Base-by-base conservation (phyloP, 2,329 filamentous ascomycete genomes). In the Aspergillus aculeatinus region DNA sequence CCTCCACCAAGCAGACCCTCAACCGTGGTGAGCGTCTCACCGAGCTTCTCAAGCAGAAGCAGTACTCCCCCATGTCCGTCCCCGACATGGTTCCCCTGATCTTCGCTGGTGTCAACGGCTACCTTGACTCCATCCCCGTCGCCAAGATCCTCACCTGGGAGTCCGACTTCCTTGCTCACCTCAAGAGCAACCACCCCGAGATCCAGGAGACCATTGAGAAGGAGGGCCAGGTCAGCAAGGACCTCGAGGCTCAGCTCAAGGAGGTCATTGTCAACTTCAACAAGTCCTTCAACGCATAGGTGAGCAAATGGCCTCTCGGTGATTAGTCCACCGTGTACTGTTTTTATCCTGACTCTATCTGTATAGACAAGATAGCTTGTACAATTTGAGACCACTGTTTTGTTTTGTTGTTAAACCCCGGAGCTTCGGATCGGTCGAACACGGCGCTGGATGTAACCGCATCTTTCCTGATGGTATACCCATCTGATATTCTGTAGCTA, bases 11-110 rank as follows among this genome's bases (percentile, higher is more conserved):
- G 89, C 95, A 98, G 86, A 98, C 94, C 66, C 89, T 99, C 71
- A 89, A 79, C 85, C 93, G 95, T 89, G 95, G 95, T 91, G 94
- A 98, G 86, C 93, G 95, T 86, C 89, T 92, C 78, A 97, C 94
- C 72, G 94, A 98, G 88, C 91, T 97, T 70, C 90, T 97, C 76
- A 98, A 98, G 90, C 95, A 99, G 87, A 97, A 96, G 88, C 95
- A 99, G 85, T 99, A 98, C 87, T 89, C 87, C 51, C 95, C 95
- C 74, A 97, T 97, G 93, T 91, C 92, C 72, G 94, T 98, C 78
- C 95, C 96, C 86, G 94, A 99, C 86, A 98, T 98, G 94, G 95
- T 99, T 85, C 95, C 95, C 71, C 89, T 99, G 72, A 98, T 99
- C 87, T 99, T 87, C 83, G 94, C 95, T 70, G 95, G 95, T 96